Evolutionary conservation across 83 land plant species (phyloP).

Genomic region (Picea engelmannii): DNA sequence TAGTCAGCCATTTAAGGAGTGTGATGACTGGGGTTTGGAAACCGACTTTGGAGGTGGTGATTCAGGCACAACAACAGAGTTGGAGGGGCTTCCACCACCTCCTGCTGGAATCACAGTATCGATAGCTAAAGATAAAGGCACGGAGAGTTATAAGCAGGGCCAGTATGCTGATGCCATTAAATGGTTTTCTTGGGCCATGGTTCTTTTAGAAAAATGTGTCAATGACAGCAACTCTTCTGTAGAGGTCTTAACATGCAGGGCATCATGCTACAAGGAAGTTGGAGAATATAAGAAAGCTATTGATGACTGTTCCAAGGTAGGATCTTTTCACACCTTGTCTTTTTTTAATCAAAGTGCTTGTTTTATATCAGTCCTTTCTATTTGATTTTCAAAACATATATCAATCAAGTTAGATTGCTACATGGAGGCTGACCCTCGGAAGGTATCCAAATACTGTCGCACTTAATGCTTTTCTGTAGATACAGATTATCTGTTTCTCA

Average conservation of each 20-base stretch:
- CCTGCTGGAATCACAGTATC: conserved; percentile 82
- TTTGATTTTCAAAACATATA: too few species aligned
- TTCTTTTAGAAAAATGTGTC: conserved; percentile 57
- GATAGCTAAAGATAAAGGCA: conserved; percentile 75
- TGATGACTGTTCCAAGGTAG: conserved; percentile 90
- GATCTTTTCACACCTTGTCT: neutral
- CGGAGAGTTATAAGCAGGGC: conserved; percentile 81
- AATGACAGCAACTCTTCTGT: conserved; percentile 31
- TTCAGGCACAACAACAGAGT: conserved; percentile 72
- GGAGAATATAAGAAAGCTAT: conserved; percentile 98
- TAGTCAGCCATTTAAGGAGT: conserved; percentile 27
- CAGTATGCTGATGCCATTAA: conserved; percentile 97
- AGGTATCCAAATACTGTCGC: neutral
- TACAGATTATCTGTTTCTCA: neutral
- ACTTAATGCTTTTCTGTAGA: neutral
- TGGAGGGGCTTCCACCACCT: conserved; percentile 90
- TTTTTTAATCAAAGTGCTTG: neutral
- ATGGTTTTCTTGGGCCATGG: conserved; percentile 94
- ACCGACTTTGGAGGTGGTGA: conserved; percentile 46
- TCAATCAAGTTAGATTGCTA: too few species aligned
- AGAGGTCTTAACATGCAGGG: conserved; percentile 75
- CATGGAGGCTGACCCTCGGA: neutral
- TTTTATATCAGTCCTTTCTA: neutral
- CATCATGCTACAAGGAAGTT: conserved; percentile 94
- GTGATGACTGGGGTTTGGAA: conserved; percentile 76